Evolutionary conservation across 495 filamentous ascomycete species (phyloP), one percentile per base, ranked within the genome.

Genomic region (Penicillium robsamsonii): DNA sequence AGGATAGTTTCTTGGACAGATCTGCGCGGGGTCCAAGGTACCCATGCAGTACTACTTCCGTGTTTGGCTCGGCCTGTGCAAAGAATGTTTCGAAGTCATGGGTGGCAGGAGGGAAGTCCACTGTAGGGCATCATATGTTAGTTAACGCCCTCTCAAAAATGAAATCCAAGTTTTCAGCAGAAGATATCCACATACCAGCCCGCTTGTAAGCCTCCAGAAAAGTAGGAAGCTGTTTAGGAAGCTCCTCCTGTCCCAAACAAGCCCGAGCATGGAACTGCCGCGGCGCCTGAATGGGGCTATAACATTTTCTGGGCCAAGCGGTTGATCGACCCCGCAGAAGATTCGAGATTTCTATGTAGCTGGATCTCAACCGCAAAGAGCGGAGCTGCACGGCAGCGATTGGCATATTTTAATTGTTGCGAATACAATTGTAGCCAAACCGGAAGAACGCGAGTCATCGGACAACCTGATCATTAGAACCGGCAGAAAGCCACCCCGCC

Each of bases 21-120:
- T 90, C 82, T 44, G 80, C 78, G 20, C 84, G 79, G 37, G 73
- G 71, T 15, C 81, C 80, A 5, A 96, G 74, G 61, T 90, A 96
- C 46, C 91, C 91, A 69, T 90, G 81, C 13, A 95, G 67, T 5
- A 77, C 73, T 17, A 92, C 83, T 33, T 78, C 64, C 20, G 75
- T 58, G 41, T 80, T 86, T 12, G 65, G 37, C 62, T 60, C 68
- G 12, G 74, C 69, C 45, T 66, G 52, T 5, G 67, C 49, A 18
- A 72, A 59, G 35, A 84, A 78, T 4, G 76, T 70, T 35, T 76
- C 65, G 35, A 83, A 72, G 41, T 76, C 70, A 58, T 72, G 70
- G 5, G 81, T 83, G 5, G 75, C 76, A 35, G 63, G 59, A 5
- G 80, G 79, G 52, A 87, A 82, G 29, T 75, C 63, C 53, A 84